These are phyloP conservation scores for Exutisphaerella laricina DNA, from an alignment of 2,329 filamentous ascomycete genomes.

Conservation along the genomic window DNA sequence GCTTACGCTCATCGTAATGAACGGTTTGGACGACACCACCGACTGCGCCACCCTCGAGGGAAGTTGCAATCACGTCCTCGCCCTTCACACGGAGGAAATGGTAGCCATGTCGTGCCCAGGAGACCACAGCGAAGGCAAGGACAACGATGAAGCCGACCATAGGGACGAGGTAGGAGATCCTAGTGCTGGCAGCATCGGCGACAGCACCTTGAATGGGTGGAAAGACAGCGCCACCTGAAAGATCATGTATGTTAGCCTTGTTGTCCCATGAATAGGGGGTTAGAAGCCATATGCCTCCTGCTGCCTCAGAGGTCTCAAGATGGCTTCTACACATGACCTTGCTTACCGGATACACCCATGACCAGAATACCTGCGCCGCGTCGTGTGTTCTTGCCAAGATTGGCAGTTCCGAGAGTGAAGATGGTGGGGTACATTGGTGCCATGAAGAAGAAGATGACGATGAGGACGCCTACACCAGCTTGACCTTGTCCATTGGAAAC, in stretches of 20 bases:
- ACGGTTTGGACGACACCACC: slow-evolving; percentile 32
- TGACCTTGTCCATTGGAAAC: slow-evolving; percentile 30
- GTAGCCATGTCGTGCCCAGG: slow-evolving; percentile 33
- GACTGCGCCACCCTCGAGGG: slow-evolving; percentile 30
- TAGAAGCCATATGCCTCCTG: too few relatives aligned
- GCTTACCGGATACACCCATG: slow-evolving; percentile 32
- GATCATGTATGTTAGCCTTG: too few relatives aligned
- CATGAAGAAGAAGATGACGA: slow-evolving; percentile 37
- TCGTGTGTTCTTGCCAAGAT: slow-evolving; percentile 36
- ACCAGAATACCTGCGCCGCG: slow-evolving; percentile 39
- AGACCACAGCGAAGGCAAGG: slow-evolving; percentile 31
- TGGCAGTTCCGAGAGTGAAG: slow-evolving; percentile 38
- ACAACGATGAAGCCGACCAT: slow-evolving; percentile 41
- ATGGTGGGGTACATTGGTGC: slow-evolving; percentile 37
- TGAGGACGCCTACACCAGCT: slow-evolving; percentile 32
- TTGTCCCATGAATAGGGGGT: too few relatives aligned
- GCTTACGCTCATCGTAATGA: slow-evolving; percentile 33
- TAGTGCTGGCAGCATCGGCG: slow-evolving; percentile 36
- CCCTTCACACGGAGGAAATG: slow-evolving; percentile 32
- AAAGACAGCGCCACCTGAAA: slow-evolving; percentile 23
- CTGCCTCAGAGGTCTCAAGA: too few relatives aligned
- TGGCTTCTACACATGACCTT: too few relatives aligned
- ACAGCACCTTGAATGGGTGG: slow-evolving; percentile 29
- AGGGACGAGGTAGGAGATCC: slow-evolving; percentile 43
- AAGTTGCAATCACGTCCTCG: slow-evolving; percentile 27